Conservation (phyloP, 768 basidiomycete species). For the Leccinum pellstonianum region DNA sequence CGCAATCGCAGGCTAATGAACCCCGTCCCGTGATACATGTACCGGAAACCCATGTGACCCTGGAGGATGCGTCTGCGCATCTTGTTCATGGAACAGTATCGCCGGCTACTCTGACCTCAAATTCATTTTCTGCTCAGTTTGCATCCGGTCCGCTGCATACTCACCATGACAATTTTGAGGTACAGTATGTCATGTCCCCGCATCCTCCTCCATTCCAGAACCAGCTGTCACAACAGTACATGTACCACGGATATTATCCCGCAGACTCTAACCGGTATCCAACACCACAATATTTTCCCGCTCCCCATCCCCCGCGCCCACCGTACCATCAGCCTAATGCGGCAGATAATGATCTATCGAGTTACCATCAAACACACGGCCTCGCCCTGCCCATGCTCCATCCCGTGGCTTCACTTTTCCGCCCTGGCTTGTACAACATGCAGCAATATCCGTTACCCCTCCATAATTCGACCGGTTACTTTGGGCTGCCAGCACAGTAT, state of each 20-base stretch:
- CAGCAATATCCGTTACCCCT: conserved; percentile 15
- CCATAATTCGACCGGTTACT: conserved; percentile 34
- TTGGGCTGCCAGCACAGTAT: conserved; percentile 39
- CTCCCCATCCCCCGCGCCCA: conserved; percentile 38
- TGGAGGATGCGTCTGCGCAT: not conserved
- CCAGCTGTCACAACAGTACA: conserved; percentile 33
- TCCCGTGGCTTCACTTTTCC: conserved; percentile 20
- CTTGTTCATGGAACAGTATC: not conserved
- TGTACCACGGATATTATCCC: conserved; percentile 36
- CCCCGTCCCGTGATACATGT: not conserved
- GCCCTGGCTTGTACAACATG: conserved; percentile 25
- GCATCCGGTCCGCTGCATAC: conserved; percentile 31
- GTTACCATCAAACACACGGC: conserved; percentile 20
- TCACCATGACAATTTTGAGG: conserved; percentile 37
- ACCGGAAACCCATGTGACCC: not conserved
- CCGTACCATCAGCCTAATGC: conserved; percentile 40
- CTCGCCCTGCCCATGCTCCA: conserved; percentile 24
- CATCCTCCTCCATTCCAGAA: conserved; percentile 34
- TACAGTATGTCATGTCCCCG: conserved; percentile 48
- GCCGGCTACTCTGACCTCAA: conserved; percentile 24
- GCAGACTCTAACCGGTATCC: conserved; percentile 39
- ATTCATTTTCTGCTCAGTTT: conserved; percentile 21
- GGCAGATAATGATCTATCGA: conserved; percentile 32
- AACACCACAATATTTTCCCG: conserved; percentile 41
- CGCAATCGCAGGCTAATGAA: conserved; percentile 8